These are phyloP conservation scores for Jaminaea rosea DNA, from an alignment of 1,284 basidiomycete genomes.

Conservation along the genomic window DNA sequence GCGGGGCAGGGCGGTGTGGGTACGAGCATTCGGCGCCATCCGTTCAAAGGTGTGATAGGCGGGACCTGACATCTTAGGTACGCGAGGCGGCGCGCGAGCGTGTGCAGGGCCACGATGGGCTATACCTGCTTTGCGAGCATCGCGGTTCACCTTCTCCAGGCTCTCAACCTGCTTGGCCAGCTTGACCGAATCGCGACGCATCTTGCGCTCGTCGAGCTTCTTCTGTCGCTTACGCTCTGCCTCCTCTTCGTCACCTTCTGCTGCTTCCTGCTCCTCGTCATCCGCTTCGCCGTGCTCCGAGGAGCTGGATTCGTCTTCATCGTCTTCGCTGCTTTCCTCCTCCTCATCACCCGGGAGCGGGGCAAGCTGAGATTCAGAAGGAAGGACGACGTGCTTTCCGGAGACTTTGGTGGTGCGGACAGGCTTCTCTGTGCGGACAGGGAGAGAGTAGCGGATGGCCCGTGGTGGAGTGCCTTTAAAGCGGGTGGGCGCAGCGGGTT, in stretches of 20 bases:
- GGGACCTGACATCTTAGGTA: slow-evolving; percentile 20
- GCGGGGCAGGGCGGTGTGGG: slow-evolving; percentile 35
- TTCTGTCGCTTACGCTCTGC: background rate
- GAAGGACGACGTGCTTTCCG: slow-evolving; percentile 81
- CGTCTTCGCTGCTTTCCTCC: slow-evolving; percentile 49
- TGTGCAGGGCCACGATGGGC: background rate
- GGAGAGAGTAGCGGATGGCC: slow-evolving; percentile 40
- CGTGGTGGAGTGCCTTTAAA: slow-evolving; percentile 44
- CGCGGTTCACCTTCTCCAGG: no score
- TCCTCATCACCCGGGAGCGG: slow-evolving; percentile 54
- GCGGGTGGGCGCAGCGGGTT: slow-evolving; percentile 9
- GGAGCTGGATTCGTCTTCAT: slow-evolving; percentile 32
- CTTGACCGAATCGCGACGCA: background rate
- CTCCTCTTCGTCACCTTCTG: slow-evolving; percentile 7
- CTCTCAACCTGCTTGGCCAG: no score
- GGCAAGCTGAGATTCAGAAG: slow-evolving; percentile 79
- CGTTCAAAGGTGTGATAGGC: slow-evolving; percentile 45
- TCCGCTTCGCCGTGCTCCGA: slow-evolving; percentile 45
- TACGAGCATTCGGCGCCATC: slow-evolving; percentile 32
- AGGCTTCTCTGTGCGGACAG: slow-evolving; percentile 48
- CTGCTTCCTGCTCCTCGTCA: slow-evolving; percentile 11
- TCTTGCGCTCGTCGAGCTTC: background rate
- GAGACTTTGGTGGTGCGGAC: slow-evolving; percentile 79
- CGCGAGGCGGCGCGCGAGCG: slow-evolving; percentile 10
- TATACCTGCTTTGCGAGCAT: slow-evolving; percentile 3